Evolutionary conservation across 805 yeast genomes (phyloP).

Genomic region (Lipomyces kockii): DNA sequence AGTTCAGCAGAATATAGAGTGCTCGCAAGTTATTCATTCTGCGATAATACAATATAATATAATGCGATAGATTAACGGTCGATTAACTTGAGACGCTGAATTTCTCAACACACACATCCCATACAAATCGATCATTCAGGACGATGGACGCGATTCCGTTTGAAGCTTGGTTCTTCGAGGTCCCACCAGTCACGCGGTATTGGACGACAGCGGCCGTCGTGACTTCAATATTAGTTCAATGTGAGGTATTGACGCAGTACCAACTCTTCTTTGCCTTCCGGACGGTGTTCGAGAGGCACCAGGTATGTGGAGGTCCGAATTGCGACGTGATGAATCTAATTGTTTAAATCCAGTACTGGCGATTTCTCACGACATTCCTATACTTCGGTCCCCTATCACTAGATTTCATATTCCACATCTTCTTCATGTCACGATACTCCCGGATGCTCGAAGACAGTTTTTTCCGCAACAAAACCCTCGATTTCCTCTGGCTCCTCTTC

Average conservation of each 20-base stretch:
- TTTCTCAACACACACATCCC: not conserved
- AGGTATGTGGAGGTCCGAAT: conserved; percentile 24
- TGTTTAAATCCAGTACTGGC: conserved; percentile 45
- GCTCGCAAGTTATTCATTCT: not conserved
- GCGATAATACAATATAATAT: not conserved
- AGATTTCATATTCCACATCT: conserved; percentile 47
- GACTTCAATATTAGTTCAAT: conserved; percentile 46
- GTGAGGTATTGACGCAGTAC: conserved; percentile 44
- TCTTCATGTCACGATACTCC: conserved; percentile 48
- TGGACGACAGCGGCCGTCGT: conserved; percentile 46
- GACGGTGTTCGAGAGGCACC: conserved; percentile 46
- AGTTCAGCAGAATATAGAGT: not conserved
- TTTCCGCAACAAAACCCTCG: conserved; percentile 43
- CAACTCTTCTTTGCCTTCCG: conserved; percentile 48
- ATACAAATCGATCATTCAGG: not conserved
- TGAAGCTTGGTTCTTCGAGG: conserved; percentile 49
- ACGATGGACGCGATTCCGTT: conserved; percentile 45
- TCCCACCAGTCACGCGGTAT: conserved; percentile 54
- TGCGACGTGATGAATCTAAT: not conserved
- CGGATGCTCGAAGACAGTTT: conserved; percentile 49
- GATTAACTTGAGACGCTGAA: not conserved
- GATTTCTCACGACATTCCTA: conserved; percentile 50
- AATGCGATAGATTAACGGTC: not conserved
- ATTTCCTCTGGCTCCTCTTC: conserved; percentile 50
- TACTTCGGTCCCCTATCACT: conserved; percentile 52